Conservation (phyloP, 257 asterid species). For the Salvia splendens region DNA sequence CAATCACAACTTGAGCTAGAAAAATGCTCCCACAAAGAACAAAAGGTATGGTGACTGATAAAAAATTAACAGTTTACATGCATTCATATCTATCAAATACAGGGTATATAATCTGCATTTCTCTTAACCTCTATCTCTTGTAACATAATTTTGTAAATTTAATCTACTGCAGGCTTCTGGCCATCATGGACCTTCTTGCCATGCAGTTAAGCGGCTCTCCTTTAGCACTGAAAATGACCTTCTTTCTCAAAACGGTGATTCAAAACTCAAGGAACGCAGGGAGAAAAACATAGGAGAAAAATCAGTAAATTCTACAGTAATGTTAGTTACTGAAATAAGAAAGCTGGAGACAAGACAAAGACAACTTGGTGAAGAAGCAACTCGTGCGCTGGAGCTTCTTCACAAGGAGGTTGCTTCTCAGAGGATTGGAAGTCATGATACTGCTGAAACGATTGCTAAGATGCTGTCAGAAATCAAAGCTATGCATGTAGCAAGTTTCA, state of each 20-base stretch:
- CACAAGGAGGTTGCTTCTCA: constrained; percentile 90
- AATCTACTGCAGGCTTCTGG: constrained; percentile 61
- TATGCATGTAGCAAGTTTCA: constrained; percentile 51
- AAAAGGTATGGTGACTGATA: constrained; percentile 42
- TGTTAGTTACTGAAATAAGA: constrained; percentile 77
- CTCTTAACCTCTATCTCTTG: background rate
- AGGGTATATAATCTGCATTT: background rate
- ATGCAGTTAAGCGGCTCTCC: constrained; percentile 73
- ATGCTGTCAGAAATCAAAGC: constrained; percentile 79
- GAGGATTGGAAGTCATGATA: constrained; percentile 64
- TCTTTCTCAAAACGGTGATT: constrained; percentile 36
- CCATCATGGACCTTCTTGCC: constrained; percentile 65
- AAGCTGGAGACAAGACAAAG: constrained; percentile 83
- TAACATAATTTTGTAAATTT: constrained; percentile 16
- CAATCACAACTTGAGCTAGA: constrained; percentile 77
- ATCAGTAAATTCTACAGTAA: constrained; percentile 53
- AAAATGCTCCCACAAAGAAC: constrained; percentile 74
- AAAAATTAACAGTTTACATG: background rate
- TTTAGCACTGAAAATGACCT: constrained; percentile 49
- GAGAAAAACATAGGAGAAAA: constrained; percentile 49
- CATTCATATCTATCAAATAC: background rate
- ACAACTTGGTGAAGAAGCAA: constrained; percentile 96
- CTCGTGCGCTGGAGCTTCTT: constrained; percentile 84
- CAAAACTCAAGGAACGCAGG: constrained; percentile 41
- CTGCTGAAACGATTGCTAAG: constrained; percentile 73